Conservation (phyloP, 2,329 filamentous ascomycete genomes). For the Aspergillus glaucus region DNA sequence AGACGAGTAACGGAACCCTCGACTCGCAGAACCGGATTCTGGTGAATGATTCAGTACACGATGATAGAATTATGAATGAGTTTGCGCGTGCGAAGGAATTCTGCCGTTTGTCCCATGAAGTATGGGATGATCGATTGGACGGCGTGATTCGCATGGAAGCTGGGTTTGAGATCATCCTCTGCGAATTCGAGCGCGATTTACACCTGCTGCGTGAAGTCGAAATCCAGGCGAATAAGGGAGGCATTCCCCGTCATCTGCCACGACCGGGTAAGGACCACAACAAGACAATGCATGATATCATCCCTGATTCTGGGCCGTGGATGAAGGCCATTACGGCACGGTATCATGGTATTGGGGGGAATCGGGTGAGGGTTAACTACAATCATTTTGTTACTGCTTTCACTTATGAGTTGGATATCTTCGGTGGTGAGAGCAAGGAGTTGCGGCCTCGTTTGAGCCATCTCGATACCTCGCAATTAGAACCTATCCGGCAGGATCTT, state of each 20-base stretch:
- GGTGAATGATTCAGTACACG: conserved; percentile 33
- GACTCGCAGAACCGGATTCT: conserved; percentile 62
- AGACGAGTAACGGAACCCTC: conserved; percentile 58
- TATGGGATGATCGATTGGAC: conserved; percentile 52
- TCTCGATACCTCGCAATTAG: conserved; percentile 25
- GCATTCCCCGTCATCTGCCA: background rate
- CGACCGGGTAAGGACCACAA: background rate
- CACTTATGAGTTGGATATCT: conserved; percentile 38
- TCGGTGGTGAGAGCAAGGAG: conserved; percentile 23
- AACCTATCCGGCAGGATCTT: conserved; percentile 40
- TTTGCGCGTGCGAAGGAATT: conserved; percentile 48
- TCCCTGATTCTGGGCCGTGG: conserved; percentile 5
- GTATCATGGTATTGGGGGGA: conserved; percentile 28
- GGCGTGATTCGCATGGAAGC: conserved; percentile 62
- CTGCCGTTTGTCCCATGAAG: conserved; percentile 46
- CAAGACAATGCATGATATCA: background rate
- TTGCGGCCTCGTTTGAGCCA: conserved; percentile 36
- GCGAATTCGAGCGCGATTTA: conserved; percentile 50
- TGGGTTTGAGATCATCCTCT: conserved; percentile 66
- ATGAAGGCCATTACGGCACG: conserved; percentile 22
- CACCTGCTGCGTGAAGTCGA: conserved; percentile 30
- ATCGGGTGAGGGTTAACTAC: conserved; percentile 43
- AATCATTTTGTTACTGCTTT: conserved; percentile 46
- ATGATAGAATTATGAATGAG: conserved; percentile 33
- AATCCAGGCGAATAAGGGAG: conserved; percentile 10